Percentiles rank a stretch among this genome's conserved stretches.
Evolutionary conservation across 306 rosid species (phyloP).

Genomic region (Lotus japonicus): DNA sequence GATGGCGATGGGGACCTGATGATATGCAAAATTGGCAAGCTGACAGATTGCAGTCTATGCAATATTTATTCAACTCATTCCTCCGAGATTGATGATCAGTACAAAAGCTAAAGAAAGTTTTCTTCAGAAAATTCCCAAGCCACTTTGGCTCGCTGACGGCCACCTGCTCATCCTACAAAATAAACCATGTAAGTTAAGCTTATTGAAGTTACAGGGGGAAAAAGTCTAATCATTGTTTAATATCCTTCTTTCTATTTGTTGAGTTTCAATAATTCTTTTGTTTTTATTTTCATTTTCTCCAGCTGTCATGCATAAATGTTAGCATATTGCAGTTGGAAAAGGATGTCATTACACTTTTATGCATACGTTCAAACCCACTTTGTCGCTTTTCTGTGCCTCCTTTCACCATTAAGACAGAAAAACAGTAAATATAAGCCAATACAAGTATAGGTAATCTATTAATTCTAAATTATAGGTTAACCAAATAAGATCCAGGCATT

Average conservation of each 20-base stretch:
- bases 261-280: too few relatives aligned
- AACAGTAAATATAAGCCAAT: background rate
- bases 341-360: too few relatives aligned
- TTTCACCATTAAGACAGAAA: background rate
- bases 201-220: background rate
- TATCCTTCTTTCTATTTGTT: too few relatives aligned
- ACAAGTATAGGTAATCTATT: background rate
- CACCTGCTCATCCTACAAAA: slow-evolving; percentile 23
- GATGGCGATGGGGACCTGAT: slow-evolving; percentile 31
- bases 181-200: slow-evolving; percentile 16
- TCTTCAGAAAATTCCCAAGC: slow-evolving; percentile 30
- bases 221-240: background rate
- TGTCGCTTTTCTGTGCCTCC: background rate
- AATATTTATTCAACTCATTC: slow-evolving; percentile 39
- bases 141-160: slow-evolving; percentile 20
- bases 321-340: too few relatives aligned
- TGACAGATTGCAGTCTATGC: slow-evolving; percentile 32
- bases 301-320: too few relatives aligned
- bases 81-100: slow-evolving; percentile 3
- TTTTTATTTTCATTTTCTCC: too few relatives aligned
- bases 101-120: slow-evolving; percentile 28
- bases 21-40: slow-evolving; percentile 37
- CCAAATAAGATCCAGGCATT: background rate
- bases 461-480: background rate
- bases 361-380: background rate